Evolutionary conservation across 257 asterid genomes (phyloP), one percentile per base, ranked within the genome.

Genomic region (Ballota nigra): DNA sequence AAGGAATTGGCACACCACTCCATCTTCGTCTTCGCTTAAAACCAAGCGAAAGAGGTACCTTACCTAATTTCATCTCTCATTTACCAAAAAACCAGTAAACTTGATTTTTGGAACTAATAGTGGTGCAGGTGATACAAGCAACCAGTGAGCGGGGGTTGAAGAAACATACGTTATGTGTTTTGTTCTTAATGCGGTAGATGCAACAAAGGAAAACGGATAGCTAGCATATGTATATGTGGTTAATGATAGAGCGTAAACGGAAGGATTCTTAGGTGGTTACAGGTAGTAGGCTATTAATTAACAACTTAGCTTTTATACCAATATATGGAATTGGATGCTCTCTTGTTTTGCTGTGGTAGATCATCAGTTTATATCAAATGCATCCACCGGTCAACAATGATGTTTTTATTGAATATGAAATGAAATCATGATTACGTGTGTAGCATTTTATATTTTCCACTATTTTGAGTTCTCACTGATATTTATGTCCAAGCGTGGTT

Each of bases 1-100:
- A 63, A 75, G 88, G 70, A 83, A 83, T 45, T 83, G 88, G 88
- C 83, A 83, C 74, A 83, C 74, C 68, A 83, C 78, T 66, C 74
- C 85, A 0, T 71, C 88, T n/a, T 72, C 87, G 1, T 29, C 85
- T 4, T 19, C 88, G 3, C 75, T 60, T 59, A 83, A 83, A 70
- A 80, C 72, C 85, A 83, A 80, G 76, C 88, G 88, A 68, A 83
- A 83, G 79, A 78, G 61, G 85, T 83, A 31, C 15, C n/a, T 3
- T 15, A 28, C 0, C 26, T 33, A 62, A 36, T 45, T 59, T 16
- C 38, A 19, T 63, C 28, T 68, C 68, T 49, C 13, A n/a, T n/a
- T 56, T 52, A 9, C 28, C 7, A 49, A 16, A 13, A 15, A 15
- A n/a, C 6, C 1, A 23, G 11, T 20, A 9, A 64, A 57, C 79